Conservation (phyloP, 2,329 filamentous ascomycete genomes). For the Penicillium polonicum region DNA sequence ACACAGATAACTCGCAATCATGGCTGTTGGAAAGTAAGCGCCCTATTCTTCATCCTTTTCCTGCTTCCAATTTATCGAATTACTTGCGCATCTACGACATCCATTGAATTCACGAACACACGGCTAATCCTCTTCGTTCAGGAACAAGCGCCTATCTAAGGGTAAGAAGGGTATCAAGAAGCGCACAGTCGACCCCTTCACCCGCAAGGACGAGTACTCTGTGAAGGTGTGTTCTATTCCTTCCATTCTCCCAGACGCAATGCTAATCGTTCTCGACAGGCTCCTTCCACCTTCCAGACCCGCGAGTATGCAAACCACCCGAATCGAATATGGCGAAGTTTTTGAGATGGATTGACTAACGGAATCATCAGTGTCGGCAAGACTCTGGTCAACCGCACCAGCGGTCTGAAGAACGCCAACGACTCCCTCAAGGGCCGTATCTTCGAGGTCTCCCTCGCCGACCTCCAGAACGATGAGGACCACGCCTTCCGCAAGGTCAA, state of each 20-base stretch:
- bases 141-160: constrained; percentile 99
- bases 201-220: constrained; percentile 98
- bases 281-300: constrained; percentile 90
- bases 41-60: constrained; percentile 8
- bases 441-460: constrained; percentile 97
- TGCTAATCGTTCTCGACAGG: constrained; percentile 52
- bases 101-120: constrained; percentile 10
- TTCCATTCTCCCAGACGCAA: not conserved
- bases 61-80: constrained; percentile 10
- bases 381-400: constrained; percentile 98
- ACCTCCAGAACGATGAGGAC: constrained; percentile 99
- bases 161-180: constrained; percentile 99
- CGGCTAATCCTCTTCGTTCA: constrained; percentile 38
- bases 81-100: constrained; percentile 3
- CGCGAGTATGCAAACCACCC: constrained; percentile 74
- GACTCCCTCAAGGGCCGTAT: constrained; percentile 98
- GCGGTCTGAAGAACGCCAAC: constrained; percentile 99
- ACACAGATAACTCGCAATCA: constrained; percentile 60
- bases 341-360: constrained; percentile 17
- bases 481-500: constrained; percentile 99
- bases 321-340: not conserved
- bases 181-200: constrained; percentile 96
- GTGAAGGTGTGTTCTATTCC: constrained; percentile 68
- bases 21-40: constrained; percentile 76
- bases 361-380: constrained; percentile 79